Base-by-base conservation (phyloP, 2,329 filamentous ascomycete genomes). In the Aspergillus uvarum region DNA sequence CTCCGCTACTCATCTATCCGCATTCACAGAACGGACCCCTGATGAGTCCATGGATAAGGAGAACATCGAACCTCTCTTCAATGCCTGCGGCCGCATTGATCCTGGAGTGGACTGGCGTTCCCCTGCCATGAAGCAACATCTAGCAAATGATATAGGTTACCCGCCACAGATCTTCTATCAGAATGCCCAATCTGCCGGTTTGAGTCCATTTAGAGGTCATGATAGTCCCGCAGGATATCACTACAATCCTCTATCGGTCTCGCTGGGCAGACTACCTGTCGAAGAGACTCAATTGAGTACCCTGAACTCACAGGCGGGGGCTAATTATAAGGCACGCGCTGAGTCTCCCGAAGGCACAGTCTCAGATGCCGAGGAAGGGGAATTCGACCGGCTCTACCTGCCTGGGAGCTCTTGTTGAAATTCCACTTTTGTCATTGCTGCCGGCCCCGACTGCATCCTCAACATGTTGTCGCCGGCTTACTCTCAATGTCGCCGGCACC, bases 61-160 rank as follows among this genome's bases (percentile, higher is more conserved):
- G 59, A 77, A 77, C 55, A 70, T 77, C n/a, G 75, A 76, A 47
- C 75, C 74, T 4, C 65, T 71, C 50, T 48, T 74, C 47, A 64
- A 71, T 52, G 38, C 59, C 19, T 65, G 67, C 12, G 68, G 65
- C 47, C 67, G 65, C 50, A 63, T 71, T 29, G 71, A 72, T 22
- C 48, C 65, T 48, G 60, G 64, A 47, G 59, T 64, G n/a, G 62
- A 54, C 32, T 74, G 70, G 68, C 51, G 67, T 22, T 70, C 71
- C 14, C 70, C 69, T 38, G 63, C 67, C 21, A 42, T 63, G 47
- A 72, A 65, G 35, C 61, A 58, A 31, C 51, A 59, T 21, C 42
- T 60, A 11, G 42, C 58, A 24, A 60, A 61, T 29, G 66, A 70
- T 24, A 61, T 61, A 26, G 62, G 62, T 32, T 69, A 70, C 58